These are phyloP conservation scores for Botrytis galanthina DNA, from an alignment of 2,329 filamentous ascomycete genomes.

Conservation along the genomic window DNA sequence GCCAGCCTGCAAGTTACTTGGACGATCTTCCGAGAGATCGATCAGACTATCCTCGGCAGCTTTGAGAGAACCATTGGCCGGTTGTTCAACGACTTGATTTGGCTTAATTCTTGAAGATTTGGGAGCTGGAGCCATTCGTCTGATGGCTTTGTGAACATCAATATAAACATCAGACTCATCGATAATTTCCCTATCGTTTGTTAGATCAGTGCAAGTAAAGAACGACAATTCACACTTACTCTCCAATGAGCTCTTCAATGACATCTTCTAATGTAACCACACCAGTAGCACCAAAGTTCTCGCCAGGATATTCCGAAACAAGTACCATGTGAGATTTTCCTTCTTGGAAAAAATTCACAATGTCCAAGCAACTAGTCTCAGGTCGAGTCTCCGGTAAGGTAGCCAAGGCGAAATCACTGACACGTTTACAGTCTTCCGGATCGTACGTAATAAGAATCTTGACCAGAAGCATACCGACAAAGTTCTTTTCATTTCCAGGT, in stretches of 20 bases:
- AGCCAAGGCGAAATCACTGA: constrained; percentile 87
- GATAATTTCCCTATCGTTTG: constrained; percentile 77
- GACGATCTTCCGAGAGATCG: constrained; percentile 45
- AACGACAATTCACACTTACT: constrained; percentile 57
- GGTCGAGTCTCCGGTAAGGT: constrained; percentile 93
- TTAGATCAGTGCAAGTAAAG: constrained; percentile 30
- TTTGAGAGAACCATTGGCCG: constrained; percentile 39
- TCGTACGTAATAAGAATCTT: constrained; percentile 98
- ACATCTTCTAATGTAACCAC: constrained; percentile 97
- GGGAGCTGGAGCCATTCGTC: constrained; percentile 60
- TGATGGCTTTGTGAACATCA: constrained; percentile 96
- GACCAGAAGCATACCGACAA: constrained; percentile 95
- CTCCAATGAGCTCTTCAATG: constrained; percentile 96
- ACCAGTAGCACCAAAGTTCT: constrained; percentile 83
- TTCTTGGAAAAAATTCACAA: constrained; percentile 99
- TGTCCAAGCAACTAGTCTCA: constrained; percentile 94
- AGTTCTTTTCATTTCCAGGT: constrained; percentile 78
- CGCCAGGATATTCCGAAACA: constrained; percentile 86
- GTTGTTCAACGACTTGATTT: constrained; percentile 51
- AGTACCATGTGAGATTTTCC: constrained; percentile 99
- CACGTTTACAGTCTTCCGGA: constrained; percentile 83
- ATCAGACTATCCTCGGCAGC: constrained; percentile 41
- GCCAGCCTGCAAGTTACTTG: constrained; percentile 22
- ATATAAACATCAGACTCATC: constrained; percentile 98
- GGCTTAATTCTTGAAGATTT: constrained; percentile 63